These are phyloP conservation scores for Carex cristatella DNA, from an alignment of 176 grass and related monocot species.

Conservation along the genomic window DNA sequence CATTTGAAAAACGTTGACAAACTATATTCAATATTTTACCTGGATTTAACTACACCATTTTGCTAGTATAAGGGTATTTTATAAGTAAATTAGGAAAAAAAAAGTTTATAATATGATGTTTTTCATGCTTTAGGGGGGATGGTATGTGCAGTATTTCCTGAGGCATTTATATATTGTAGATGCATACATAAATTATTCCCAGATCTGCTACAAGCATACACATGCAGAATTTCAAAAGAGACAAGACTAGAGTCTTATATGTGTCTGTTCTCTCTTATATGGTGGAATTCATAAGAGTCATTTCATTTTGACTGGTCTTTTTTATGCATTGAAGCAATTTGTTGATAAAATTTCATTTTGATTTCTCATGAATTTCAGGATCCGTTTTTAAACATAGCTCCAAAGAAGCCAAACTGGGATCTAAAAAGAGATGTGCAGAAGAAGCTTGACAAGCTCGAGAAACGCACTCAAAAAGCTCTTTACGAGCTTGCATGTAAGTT, in stretches of 20 bases:
- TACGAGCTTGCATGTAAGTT: slow-evolving; percentile 67
- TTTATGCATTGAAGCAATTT: not conserved
- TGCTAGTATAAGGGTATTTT: not conserved
- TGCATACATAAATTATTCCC: not conserved
- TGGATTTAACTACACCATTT: not conserved
- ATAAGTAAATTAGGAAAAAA: not conserved
- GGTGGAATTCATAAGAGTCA: not conserved
- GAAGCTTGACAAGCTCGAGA: slow-evolving; percentile 85
- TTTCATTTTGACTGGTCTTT: not conserved
- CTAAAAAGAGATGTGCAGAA: slow-evolving; percentile 83
- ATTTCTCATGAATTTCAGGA: slow-evolving; percentile 35
- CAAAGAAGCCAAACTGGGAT: slow-evolving; percentile 99
- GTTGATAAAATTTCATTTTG: not conserved
- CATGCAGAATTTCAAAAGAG: not conserved
- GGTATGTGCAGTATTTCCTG: not conserved
- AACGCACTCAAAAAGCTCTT: slow-evolving; percentile 85
- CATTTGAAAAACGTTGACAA: too few species aligned
- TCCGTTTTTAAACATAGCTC: slow-evolving; percentile 83
- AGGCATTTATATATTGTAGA: not conserved
- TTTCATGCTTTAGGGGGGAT: not conserved
- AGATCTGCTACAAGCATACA: not conserved
- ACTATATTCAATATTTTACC: not conserved
- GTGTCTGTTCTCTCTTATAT: not conserved
- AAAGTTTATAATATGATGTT: not conserved
- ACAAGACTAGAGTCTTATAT: not conserved